phyloP scores from a whole-genome alignment of 148 eudicot genomes.

The Heliosperma pusillum region DNA sequence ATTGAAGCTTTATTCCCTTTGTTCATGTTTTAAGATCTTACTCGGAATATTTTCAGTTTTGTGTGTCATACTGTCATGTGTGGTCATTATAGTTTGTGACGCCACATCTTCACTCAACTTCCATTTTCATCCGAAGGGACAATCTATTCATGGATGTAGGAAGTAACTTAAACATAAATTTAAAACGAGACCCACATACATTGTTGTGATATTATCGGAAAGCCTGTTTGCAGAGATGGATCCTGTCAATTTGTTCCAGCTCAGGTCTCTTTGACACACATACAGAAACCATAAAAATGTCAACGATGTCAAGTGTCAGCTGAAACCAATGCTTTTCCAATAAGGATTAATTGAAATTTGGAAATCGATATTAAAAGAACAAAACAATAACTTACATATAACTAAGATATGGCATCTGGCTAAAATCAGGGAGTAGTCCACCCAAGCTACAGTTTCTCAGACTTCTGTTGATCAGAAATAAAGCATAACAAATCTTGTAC shows the following conservation, averaged over 20 bases:
- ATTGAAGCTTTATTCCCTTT: neutral
- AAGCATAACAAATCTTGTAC: neutral
- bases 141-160: neutral
- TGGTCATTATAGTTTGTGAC: neutral
- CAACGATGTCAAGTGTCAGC: conserved; percentile 2
- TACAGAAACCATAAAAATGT: conserved; percentile 7
- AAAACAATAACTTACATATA: conserved; percentile 53
- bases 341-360: neutral
- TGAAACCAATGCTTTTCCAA: neutral
- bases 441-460: conserved; percentile 75
- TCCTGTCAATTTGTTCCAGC: conserved; percentile 71
- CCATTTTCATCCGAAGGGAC: neutral
- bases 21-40: neutral
- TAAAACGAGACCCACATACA: conserved; percentile 41
- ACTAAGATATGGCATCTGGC: conserved; percentile 52
- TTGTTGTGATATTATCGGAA: conserved; percentile 62
- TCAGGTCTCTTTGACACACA: conserved; percentile 60
- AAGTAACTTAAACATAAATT: neutral
- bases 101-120: neutral
- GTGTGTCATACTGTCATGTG: neutral
- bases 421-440: conserved; percentile 78
- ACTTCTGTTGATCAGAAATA: conserved; percentile 57
- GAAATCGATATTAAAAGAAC: conserved; percentile 1
- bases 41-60: neutral
- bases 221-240: conserved; percentile 58